Percentiles rank a stretch among this genome's conserved stretches.
Evolutionary conservation across 805 yeast species (phyloP).

Genomic region (Diddensiella caesifluorescens): DNA sequence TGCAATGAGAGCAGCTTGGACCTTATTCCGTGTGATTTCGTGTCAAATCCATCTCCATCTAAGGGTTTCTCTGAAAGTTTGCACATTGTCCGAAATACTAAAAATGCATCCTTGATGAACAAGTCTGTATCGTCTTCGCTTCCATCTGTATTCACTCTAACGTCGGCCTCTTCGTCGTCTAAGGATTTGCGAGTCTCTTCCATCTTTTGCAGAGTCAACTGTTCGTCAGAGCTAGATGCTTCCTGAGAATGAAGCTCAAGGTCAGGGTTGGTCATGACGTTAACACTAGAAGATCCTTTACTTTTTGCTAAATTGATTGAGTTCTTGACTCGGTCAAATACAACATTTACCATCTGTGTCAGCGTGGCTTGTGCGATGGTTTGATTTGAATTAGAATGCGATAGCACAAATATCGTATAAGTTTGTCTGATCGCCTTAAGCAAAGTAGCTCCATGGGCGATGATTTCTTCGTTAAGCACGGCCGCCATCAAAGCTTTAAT

Average conservation of each 20-base stretch:
- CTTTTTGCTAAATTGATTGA: conserved; percentile 25
- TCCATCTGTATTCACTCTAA: conserved; percentile 36
- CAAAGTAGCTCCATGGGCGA: conserved; percentile 85
- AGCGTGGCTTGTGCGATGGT: conserved; percentile 92
- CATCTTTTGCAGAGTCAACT: conserved; percentile 30
- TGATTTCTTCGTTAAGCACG: conserved; percentile 69
- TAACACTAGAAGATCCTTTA: conserved; percentile 8
- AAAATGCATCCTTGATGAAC: conserved; percentile 82
- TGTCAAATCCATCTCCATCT: conserved; percentile 54
- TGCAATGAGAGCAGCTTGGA: conserved; percentile 86
- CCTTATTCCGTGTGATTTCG: conserved; percentile 85
- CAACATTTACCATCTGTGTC: conserved; percentile 81
- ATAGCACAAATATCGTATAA: conserved; percentile 83
- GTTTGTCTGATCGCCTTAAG: conserved; percentile 89
- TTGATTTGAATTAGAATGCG: conserved; percentile 77
- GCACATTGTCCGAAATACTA: conserved; percentile 91
- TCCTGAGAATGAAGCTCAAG: neutral
- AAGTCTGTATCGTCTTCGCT: conserved; percentile 66
- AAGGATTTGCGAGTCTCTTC: conserved; percentile 23
- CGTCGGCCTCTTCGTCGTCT: conserved; percentile 32
- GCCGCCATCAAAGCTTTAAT: conserved; percentile 88
- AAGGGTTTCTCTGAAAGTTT: conserved; percentile 80
- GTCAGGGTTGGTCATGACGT: neutral
- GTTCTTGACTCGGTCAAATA: conserved; percentile 66
- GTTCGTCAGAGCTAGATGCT: conserved; percentile 5